Evolutionary conservation across 352 stramenopile species (phyloP).

Genomic region (Sclerospora graminicola): DNA sequence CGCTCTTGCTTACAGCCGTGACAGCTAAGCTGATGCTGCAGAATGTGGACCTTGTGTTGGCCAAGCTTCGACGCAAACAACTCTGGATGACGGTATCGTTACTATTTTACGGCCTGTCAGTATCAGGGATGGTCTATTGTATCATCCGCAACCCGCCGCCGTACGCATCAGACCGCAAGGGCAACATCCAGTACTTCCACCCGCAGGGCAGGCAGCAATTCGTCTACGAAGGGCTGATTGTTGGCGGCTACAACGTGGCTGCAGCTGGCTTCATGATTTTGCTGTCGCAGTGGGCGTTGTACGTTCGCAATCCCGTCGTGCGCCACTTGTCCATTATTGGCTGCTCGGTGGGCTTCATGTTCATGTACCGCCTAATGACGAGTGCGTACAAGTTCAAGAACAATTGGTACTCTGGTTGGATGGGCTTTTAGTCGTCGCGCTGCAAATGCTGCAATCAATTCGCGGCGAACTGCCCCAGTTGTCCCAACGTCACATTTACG

Average conservation of each 20-base stretch:
- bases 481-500: too few relatives aligned
- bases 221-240: conserved; percentile 74
- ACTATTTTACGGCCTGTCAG: conserved; percentile 80
- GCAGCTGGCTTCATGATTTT: conserved; percentile 66
- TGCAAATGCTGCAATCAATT: conserved; percentile 1
- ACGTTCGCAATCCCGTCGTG: conserved; percentile 45
- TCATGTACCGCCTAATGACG: conserved; percentile 84
- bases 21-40: conserved; percentile 47
- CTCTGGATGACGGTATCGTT: conserved; percentile 84
- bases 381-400: conserved; percentile 83
- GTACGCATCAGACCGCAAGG: conserved; percentile 59
- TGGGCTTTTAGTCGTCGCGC: conserved; percentile 78
- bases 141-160: conserved; percentile 81
- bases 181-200: conserved; percentile 83
- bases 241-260: conserved; percentile 57
- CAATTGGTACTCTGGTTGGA: conserved; percentile 80
- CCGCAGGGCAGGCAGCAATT: conserved; percentile 74
- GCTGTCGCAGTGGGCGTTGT: conserved; percentile 76
- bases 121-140: conserved; percentile 85
- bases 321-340: conserved; percentile 45
- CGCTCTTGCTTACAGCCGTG: conserved; percentile 26
- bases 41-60: conserved; percentile 61
- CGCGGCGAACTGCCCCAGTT: too few relatives aligned
- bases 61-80: conserved; percentile 66
- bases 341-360: conserved; percentile 57